These are phyloP conservation scores for Boletus subcaerulescens DNA, from an alignment of 768 basidiomycete species.

Conservation along the genomic window DNA sequence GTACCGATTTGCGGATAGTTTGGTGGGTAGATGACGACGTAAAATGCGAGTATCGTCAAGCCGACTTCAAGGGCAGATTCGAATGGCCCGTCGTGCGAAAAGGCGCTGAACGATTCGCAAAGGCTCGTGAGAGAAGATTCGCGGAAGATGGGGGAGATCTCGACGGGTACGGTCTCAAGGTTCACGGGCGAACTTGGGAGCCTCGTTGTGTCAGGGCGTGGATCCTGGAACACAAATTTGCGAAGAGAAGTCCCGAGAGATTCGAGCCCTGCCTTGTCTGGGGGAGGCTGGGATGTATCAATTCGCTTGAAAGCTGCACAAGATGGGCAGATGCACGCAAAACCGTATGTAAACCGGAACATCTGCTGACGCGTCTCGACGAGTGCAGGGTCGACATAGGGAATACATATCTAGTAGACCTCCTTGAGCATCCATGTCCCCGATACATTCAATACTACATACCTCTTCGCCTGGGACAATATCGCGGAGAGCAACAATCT, in stretches of 20 bases:
- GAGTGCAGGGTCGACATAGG: slow-evolving; percentile 78
- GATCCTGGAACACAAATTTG: slow-evolving; percentile 36
- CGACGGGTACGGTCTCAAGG: slow-evolving; percentile 34
- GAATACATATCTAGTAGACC: slow-evolving; percentile 58
- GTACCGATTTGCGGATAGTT: slow-evolving; percentile 83
- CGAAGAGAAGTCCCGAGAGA: slow-evolving; percentile 35
- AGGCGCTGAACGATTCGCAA: slow-evolving; percentile 61
- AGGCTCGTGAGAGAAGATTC: slow-evolving; percentile 57
- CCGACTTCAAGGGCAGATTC: slow-evolving; percentile 52
- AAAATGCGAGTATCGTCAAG: slow-evolving; percentile 58
- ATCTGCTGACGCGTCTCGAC: slow-evolving; percentile 57
- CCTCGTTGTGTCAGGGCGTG: slow-evolving; percentile 14
- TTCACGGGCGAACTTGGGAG: slow-evolving; percentile 26
- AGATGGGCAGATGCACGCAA: slow-evolving; percentile 58
- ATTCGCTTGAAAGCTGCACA: slow-evolving; percentile 46
- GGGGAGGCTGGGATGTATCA: slow-evolving; percentile 39
- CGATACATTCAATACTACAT: background rate
- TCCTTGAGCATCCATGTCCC: background rate
- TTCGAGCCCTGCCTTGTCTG: slow-evolving; percentile 16
- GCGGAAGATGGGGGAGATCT: slow-evolving; percentile 45
- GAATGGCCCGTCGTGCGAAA: slow-evolving; percentile 67
- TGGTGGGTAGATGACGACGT: slow-evolving; percentile 65
- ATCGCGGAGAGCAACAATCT: slow-evolving; percentile 60
- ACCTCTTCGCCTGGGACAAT: slow-evolving; percentile 68
- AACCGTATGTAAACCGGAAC: slow-evolving; percentile 63